A percentile compares a stretch with the other conserved stretches of the same genome.
Evolutionary conservation across 352 stramenopile species (phyloP).

Genomic region (Globisporangium iwayamae): DNA sequence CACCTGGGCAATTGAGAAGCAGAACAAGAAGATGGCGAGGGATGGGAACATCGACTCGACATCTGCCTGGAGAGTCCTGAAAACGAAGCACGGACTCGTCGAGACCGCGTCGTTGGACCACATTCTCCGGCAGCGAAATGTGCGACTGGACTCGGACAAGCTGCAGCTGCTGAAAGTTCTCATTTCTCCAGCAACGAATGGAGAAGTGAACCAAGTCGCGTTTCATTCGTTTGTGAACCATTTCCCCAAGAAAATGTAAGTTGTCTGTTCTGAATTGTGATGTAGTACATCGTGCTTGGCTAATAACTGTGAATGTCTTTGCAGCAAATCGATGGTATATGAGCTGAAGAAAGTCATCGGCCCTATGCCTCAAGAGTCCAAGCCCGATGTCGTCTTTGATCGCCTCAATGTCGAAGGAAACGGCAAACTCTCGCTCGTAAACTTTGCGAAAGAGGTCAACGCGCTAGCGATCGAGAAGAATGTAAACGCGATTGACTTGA

Average conservation of each 20-base stretch:
- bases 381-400: constrained; percentile 56
- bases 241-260: constrained; percentile 76
- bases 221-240: constrained; percentile 84
- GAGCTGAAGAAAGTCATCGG: constrained; percentile 71
- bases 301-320: constrained; percentile 5
- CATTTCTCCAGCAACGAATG: constrained; percentile 58
- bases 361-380: constrained; percentile 25
- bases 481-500: constrained; percentile 49
- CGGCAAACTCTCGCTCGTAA: constrained; percentile 58
- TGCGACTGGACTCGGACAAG: constrained; percentile 45
- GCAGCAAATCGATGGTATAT: constrained; percentile 56
- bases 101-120: constrained; percentile 54
- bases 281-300: background rate
- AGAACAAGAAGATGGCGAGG: constrained; percentile 74
- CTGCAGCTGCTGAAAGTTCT: constrained; percentile 60
- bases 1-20: constrained; percentile 65
- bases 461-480: constrained; percentile 49
- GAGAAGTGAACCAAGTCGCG: constrained; percentile 51
- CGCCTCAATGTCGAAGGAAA: constrained; percentile 71
- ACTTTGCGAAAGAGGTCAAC: constrained; percentile 57
- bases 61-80: constrained; percentile 66
- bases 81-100: constrained; percentile 49
- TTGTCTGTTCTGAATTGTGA: background rate
- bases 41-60: constrained; percentile 78
- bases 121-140: constrained; percentile 53